Base-by-base conservation (phyloP, 1,139 yeast species). In the Zygosaccharomyces pseudobailii region DNA sequence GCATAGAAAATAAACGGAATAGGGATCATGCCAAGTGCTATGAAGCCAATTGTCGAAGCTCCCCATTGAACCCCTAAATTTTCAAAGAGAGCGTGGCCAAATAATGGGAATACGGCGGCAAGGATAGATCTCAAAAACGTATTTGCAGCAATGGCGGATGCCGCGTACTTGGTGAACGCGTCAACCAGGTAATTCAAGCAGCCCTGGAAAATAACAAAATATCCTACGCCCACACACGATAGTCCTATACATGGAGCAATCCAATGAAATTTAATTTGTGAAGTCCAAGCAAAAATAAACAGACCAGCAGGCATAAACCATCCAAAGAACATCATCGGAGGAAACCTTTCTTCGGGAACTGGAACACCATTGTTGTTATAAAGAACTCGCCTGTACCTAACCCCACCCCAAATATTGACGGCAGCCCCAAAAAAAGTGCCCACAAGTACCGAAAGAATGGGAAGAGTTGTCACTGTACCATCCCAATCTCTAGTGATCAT, bases 91-190 rank as follows among this genome's bases (percentile, higher is more conserved):
- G 74, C 73, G 8, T 74, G 71, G 2, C 82, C 76, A 62, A 84
- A 84, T 33, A 85, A 68, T 2, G 92, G 92, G 66, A 86, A 84
- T 0, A 81, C 78, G 5, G 82, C 80, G 1, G 87, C 90, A 58
- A 81, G 67, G 3, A 79, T 55, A 39, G 84, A 81, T 55, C 92
- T 73, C 51, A 79, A 61, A 53, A 84, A 76, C 28, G 85, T 81
- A 62, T 80, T 83, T 2, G 88, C 88, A 6, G 89, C 90, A 54
- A 84, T 72, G 1, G 87, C 88, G 3, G 9, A n/a, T 0, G 94
- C 92, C 20, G 86, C 80, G 51, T 73, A 76, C 32, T 69, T 66
- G 6, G 73, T 70, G 59, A 78, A 82, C 2, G 82, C 71, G 58
- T 79, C 80, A 10, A 79, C 78, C 53, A 80, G 65, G 54, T 82